Percentiles rank a stretch among this genome's conserved stretches.
Conservation (phyloP, 2,329 filamentous ascomycete genomes). For the Pseudogymnoascus pannorum region DNA sequence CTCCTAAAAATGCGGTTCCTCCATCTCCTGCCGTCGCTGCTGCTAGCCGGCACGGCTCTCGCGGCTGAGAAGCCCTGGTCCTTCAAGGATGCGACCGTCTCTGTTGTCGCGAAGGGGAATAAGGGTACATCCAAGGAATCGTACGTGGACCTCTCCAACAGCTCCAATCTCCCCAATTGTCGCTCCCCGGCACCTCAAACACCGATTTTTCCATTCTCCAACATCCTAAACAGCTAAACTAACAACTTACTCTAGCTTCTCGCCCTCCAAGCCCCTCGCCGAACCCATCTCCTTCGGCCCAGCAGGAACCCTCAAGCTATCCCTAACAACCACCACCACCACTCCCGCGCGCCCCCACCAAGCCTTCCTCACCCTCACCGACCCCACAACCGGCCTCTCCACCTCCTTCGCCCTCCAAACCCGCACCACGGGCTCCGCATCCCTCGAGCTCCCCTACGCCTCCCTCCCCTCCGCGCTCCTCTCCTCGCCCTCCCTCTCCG, state of each 20-base stretch:
- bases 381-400: slow-evolving; percentile 70
- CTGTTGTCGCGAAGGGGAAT: slow-evolving; percentile 53
- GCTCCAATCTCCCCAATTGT: background rate
- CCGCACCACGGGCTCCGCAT: slow-evolving; percentile 82
- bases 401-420: slow-evolving; percentile 76
- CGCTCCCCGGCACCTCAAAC: background rate
- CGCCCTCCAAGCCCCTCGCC: slow-evolving; percentile 37
- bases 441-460: slow-evolving; percentile 50
- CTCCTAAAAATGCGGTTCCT: slow-evolving; percentile 35
- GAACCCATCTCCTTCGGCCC: slow-evolving; percentile 58
- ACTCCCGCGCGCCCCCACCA: slow-evolving; percentile 84
- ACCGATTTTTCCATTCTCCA: background rate
- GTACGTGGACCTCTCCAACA: slow-evolving; percentile 37
- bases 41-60: slow-evolving; percentile 33
- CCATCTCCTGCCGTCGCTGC: slow-evolving; percentile 35
- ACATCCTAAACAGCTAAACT: slow-evolving; percentile 10
- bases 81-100: slow-evolving; percentile 65
- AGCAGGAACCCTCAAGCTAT: slow-evolving; percentile 70
- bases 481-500: slow-evolving; percentile 60
- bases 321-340: slow-evolving; percentile 73
- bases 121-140: slow-evolving; percentile 50
- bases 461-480: slow-evolving; percentile 73
- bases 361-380: slow-evolving; percentile 78
- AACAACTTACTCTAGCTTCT: slow-evolving; percentile 19
- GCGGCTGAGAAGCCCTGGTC: slow-evolving; percentile 52